Base-by-base conservation (phyloP, 495 filamentous ascomycete genomes). In the Amphirosellinia nigrospora region DNA sequence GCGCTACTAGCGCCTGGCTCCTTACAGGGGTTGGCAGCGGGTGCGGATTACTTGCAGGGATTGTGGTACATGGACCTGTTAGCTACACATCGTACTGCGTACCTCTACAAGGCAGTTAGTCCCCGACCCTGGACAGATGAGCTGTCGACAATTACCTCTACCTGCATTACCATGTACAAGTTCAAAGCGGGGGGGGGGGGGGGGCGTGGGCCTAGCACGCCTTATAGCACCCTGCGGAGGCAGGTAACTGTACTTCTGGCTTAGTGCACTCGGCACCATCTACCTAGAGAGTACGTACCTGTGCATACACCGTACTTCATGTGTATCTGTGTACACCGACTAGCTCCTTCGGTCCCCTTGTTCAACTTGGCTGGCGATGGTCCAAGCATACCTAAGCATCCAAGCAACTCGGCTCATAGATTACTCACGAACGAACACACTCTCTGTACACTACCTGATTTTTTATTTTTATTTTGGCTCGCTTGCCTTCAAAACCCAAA, bases 21-120 rank as follows among this genome's bases (percentile, higher is more conserved):
- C 50, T 21, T 46, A 70, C 50, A 56, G 38, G 68, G 68, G 59
- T 19, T 52, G 59, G 67, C 61, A 46, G 59, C 34, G 68, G 68
- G 68, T 56, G 60, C 45, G 68, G 60, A 64, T 70, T 64, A 52
- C 50, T 34, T 21, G 68, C 68, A 70, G 68, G 68, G 68, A 28
- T 64, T 34, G n/a, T 28, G 45, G 56, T 69, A 69, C 66, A 68
- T 60, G 46, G 63, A 23, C 30, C 15, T 41, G 30, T 46, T 48
- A 48, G 43, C 43, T 68, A 55, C 65, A 61, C 11, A 26, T 38
- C 16, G 43, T 61, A 61, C 11, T 26, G 26, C 16, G 43, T 61
- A 60, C 66, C 55, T 68, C 36, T 68, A 38, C 55, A 68, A 32
- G 59, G 5, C 61, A 13, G 16, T 0, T n/a, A n/a, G n/a, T 16